Conservation (phyloP, 1,284 basidiomycete genomes). For the Volvariella surrecta region DNA sequence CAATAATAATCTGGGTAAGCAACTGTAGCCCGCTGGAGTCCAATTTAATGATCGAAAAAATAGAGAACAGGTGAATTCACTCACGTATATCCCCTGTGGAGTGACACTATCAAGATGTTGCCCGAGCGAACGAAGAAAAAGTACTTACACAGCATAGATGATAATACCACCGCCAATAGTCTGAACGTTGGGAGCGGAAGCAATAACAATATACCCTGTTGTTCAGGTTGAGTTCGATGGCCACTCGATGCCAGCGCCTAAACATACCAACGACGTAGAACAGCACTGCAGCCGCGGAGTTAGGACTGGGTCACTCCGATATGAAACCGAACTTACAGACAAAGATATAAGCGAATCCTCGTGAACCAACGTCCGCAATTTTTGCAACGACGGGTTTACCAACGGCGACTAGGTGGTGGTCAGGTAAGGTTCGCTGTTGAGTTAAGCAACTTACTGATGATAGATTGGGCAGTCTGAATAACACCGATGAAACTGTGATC, state of each 20-base stretch:
- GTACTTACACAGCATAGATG: slow-evolving; percentile 43
- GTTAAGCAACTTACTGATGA: slow-evolving; percentile 43
- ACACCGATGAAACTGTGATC: slow-evolving; percentile 59
- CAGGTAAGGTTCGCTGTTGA: too few species aligned
- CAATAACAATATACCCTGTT: slow-evolving; percentile 59
- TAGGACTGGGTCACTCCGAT: neutral
- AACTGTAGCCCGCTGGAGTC: slow-evolving; percentile 51
- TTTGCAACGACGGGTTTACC: slow-evolving; percentile 79
- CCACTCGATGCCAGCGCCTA: neutral
- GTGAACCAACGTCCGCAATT: slow-evolving; percentile 60
- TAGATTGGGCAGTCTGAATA: slow-evolving; percentile 49
- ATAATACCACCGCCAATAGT: slow-evolving; percentile 47
- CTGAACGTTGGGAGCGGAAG: slow-evolving; percentile 48
- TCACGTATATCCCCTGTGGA: too few species aligned
- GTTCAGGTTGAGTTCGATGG: neutral
- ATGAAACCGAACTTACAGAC: slow-evolving; percentile 39
- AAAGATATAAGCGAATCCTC: slow-evolving; percentile 50
- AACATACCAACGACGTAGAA: slow-evolving; percentile 45
- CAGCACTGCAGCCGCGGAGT: slow-evolving; percentile 26
- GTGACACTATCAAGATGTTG: too few species aligned
- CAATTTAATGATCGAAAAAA: too few species aligned
- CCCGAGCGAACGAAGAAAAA: neutral
- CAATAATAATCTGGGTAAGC: slow-evolving; percentile 68
- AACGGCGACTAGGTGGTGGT: slow-evolving; percentile 23
- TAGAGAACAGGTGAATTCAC: too few species aligned